Conservation (phyloP, 2,329 filamentous ascomycete genomes). For the Colletotrichum cordylinicola region DNA sequence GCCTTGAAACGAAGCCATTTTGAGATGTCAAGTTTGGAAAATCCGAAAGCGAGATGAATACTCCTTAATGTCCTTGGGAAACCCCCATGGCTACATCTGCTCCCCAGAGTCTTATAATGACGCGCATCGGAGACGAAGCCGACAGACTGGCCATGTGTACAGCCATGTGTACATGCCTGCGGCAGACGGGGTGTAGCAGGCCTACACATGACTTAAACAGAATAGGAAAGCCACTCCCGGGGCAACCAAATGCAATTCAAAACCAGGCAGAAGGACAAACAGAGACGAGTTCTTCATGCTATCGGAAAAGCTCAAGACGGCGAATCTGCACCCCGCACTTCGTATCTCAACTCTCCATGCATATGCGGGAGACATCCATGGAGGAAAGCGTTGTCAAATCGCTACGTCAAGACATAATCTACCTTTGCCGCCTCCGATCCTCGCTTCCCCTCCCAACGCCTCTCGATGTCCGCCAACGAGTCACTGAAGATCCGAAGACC, state of each 20-base stretch:
- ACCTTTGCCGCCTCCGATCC: not conserved
- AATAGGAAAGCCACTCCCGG: not conserved
- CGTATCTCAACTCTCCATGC: not conserved
- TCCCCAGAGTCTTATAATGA: not conserved
- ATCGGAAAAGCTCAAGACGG: not conserved
- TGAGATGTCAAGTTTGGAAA: not conserved
- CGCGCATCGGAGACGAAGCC: not conserved
- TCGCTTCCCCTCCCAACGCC: conserved; percentile 34
- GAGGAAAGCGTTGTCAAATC: not conserved
- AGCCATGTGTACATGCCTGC: not conserved
- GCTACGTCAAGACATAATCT: not conserved
- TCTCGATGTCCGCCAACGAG: conserved; percentile 28
- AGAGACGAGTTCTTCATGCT: not conserved
- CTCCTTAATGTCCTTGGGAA: not conserved
- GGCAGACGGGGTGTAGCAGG: not conserved
- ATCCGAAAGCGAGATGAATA: not conserved
- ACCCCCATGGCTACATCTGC: not conserved
- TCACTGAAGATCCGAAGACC: conserved; percentile 36
- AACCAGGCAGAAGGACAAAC: not conserved
- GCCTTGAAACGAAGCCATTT: not conserved
- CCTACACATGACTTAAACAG: not conserved
- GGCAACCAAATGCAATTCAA: not conserved
- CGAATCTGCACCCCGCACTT: not conserved
- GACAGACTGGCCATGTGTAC: not conserved
- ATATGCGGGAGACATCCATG: not conserved